Evolutionary conservation across 1,284 basidiomycete genomes (phyloP), one percentile per base, ranked within the genome.

Genomic region (Cryptococcus sp.): DNA sequence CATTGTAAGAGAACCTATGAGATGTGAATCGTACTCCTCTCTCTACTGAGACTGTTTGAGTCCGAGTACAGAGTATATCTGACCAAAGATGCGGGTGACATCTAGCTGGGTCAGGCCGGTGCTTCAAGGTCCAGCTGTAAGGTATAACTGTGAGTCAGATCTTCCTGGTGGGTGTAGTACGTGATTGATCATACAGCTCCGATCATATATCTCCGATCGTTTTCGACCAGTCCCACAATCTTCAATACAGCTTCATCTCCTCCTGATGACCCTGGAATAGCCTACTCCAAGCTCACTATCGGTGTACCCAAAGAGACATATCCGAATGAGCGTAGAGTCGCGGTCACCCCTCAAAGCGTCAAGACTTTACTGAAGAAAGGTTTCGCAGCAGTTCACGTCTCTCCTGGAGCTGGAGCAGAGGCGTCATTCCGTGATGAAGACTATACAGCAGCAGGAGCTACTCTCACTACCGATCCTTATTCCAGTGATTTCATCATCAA

Each of bases 341-440:
- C 88, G 42, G 77, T 91, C 14, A 89, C 89, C 0, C 89, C 89
- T 4, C 82, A 85, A 65, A 89, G 90, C 66, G 83, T 84, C 7
- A 79, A 83, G 4, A 68, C 86, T 11, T 79, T 91, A 41, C 81
- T 83, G 57, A 91, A 91, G 80, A 90, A 90, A 65, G 89, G 89
- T 4, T 90, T 91, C 69, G 69, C 76, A 14, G 80, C 80, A 54
- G 83, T 91, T 37, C 79, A 90, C 38, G 81, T 91, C 30, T 87
- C 90, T 72, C 80, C 79, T 50, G 81, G 83, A 59, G 88, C 89
- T 10, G 89, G 89, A 44, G 72, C 75, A 33, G 79, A 82, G 52
- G 85, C 89, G 3, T 86, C 89, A 68, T 91, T 90, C 71, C 78
- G 85, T 55, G 87, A 91, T 67, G 85, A 85, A 62, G 85, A 87